A percentile compares a stretch with the other conserved stretches of the same genome.
Evolutionary conservation across 371 early-diverging fungal genomes (phyloP).

Genomic region (Mortierella sp.): DNA sequence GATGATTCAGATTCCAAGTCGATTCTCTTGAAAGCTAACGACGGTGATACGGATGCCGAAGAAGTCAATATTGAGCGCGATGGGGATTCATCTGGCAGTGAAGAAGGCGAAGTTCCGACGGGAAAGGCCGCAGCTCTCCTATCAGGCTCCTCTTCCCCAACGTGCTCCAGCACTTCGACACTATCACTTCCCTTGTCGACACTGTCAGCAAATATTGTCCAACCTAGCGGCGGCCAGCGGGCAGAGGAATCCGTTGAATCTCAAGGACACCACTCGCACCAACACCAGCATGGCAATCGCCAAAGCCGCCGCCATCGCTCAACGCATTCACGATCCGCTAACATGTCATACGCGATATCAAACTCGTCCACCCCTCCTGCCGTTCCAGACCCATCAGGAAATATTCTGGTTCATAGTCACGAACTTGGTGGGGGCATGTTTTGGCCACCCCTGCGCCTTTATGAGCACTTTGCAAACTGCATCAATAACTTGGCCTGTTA

Average conservation of each 20-base stretch:
- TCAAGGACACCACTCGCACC: conserved; percentile 11
- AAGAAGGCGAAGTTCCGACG: neutral
- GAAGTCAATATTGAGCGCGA: conserved; percentile 27
- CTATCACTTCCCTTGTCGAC: conserved; percentile 42
- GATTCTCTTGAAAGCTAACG: conserved; percentile 44
- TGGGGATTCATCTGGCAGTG: conserved; percentile 23
- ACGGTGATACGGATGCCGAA: conserved; percentile 55
- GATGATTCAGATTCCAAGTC: conserved; percentile 54
- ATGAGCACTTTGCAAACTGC: conserved; percentile 57
- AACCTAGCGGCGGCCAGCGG: neutral
- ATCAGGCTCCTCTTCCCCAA: conserved; percentile 41
- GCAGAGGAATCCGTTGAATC: conserved; percentile 18
- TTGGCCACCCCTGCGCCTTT: conserved; percentile 52
- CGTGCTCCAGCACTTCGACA: conserved; percentile 36
- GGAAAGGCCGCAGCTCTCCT: neutral
- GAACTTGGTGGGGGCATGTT: conserved; percentile 24
- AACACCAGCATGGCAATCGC: conserved; percentile 4
- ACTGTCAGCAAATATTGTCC: conserved; percentile 5
- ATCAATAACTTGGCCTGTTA: conserved; percentile 59
- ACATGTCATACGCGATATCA: conserved; percentile 18
- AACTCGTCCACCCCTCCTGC: conserved; percentile 41
- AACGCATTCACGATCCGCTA: conserved; percentile 24
- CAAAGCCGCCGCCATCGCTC: conserved; percentile 30
- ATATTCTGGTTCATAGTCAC: conserved; percentile 11
- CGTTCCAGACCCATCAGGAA: conserved; percentile 10